phyloP scores from a whole-genome alignment of 2,329 filamentous ascomycete genomes.

The Chaetomium strumarium region DNA sequence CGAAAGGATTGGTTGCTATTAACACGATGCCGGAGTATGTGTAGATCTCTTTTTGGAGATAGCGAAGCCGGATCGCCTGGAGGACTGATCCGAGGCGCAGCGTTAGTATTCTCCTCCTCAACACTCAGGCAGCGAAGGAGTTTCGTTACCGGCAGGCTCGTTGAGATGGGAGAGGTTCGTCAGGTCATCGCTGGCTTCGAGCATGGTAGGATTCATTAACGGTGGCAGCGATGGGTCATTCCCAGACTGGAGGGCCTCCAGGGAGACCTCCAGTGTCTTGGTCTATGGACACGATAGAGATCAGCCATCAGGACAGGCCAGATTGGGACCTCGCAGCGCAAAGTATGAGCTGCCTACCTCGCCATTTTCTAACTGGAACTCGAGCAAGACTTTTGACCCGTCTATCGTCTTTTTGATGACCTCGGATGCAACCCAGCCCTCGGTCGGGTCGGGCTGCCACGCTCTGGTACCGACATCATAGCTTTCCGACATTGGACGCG shows the following conservation, averaged over 20 bases:
- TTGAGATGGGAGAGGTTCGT: constrained; percentile 97
- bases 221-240: constrained; percentile 77
- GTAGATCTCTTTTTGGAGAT: constrained; percentile 98
- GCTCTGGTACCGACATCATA: constrained; percentile 96
- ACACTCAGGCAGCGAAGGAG: neutral
- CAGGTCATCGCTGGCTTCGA: constrained; percentile 96
- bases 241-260: constrained; percentile 68
- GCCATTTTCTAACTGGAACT: constrained; percentile 87
- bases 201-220: constrained; percentile 95
- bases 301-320: constrained; percentile 11
- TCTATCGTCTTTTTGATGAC: constrained; percentile 78
- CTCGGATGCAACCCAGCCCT: constrained; percentile 97
- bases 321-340: constrained; percentile 7
- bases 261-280: constrained; percentile 72
- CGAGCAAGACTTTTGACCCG: constrained; percentile 79
- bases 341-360: constrained; percentile 55
- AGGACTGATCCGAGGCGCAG: constrained; percentile 56
- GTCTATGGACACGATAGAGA: constrained; percentile 44
- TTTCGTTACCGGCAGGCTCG: constrained; percentile 78
- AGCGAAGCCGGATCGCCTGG: constrained; percentile 94
- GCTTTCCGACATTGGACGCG: constrained; percentile 70
- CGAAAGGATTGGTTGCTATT: constrained; percentile 97
- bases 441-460: constrained; percentile 93
- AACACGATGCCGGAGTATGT: constrained; percentile 98
- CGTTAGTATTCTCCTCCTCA: constrained; percentile 16